Evolutionary conservation across 805 yeast species (phyloP).

Genomic region (Lachancea quebecensis): DNA sequence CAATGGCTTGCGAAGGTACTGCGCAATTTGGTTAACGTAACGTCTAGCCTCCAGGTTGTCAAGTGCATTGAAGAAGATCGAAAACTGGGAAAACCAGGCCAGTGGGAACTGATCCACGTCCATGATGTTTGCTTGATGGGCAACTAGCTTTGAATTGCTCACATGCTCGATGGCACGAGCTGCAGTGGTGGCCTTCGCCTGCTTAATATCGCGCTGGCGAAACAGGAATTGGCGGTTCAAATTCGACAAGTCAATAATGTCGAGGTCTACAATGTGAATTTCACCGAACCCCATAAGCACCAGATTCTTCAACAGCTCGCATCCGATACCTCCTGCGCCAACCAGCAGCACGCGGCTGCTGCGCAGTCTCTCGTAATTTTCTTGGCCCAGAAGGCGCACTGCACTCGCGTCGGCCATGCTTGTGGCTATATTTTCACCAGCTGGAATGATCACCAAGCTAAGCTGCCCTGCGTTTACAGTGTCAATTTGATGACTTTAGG

Average conservation of each 20-base stretch:
- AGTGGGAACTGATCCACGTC: constrained; percentile 64
- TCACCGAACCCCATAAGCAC: constrained; percentile 77
- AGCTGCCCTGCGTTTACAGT: not conserved
- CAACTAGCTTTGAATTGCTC: constrained; percentile 56
- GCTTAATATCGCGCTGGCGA: constrained; percentile 81
- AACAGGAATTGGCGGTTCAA: constrained; percentile 90
- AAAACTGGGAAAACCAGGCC: constrained; percentile 71
- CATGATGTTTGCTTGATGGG: constrained; percentile 86
- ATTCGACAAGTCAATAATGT: constrained; percentile 88
- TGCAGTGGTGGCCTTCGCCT: constrained; percentile 82
- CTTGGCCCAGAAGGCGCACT: constrained; percentile 19
- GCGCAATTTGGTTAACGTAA: constrained; percentile 77
- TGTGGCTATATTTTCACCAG: not conserved
- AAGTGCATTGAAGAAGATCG: constrained; percentile 80
- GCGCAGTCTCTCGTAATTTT: constrained; percentile 22
- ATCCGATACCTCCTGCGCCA: constrained; percentile 97
- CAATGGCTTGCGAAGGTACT: constrained; percentile 65
- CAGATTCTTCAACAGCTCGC: constrained; percentile 78
- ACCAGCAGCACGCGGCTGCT: constrained; percentile 63
- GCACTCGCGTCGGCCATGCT: constrained; percentile 9
- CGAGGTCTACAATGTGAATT: constrained; percentile 88
- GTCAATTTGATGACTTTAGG: too few species aligned
- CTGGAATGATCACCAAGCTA: not conserved
- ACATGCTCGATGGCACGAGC: constrained; percentile 72
- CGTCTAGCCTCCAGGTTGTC: constrained; percentile 91